Conservation (phyloP, 2,329 filamentous ascomycete genomes). For the Penicillium occitanis region DNA sequence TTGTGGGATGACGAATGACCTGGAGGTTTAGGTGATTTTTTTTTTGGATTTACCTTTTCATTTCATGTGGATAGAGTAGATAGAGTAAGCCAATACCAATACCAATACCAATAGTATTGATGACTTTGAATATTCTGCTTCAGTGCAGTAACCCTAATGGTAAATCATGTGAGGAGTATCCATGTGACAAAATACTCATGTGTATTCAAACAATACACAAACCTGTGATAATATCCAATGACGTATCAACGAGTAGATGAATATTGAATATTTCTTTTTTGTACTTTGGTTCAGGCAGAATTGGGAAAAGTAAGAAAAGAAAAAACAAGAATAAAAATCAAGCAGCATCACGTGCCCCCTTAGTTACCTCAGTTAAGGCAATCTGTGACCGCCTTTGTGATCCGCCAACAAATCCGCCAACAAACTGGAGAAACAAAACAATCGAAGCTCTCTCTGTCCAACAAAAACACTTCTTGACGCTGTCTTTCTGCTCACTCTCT, state of each 20-base stretch:
- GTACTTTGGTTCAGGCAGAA: neutral
- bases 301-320: neutral
- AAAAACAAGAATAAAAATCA: neutral
- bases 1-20: neutral
- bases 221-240: neutral
- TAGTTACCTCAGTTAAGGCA: too few species aligned
- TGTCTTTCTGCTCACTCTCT: neutral
- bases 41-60: neutral
- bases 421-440: constrained; percentile 19
- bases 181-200: neutral
- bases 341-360: neutral
- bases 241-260: neutral
- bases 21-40: neutral
- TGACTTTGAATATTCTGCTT: neutral
- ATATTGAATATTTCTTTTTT: neutral
- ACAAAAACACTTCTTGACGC: neutral
- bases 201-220: neutral
- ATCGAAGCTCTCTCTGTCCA: constrained; percentile 6
- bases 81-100: neutral
- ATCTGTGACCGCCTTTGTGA: constrained; percentile 18
- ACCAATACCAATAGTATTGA: neutral
- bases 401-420: constrained; percentile 17
- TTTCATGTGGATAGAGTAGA: neutral
- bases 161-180: constrained; percentile 1
- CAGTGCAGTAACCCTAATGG: neutral